Base-by-base conservation (phyloP, 805 yeast species). In the Yamadazyma philogaea region DNA sequence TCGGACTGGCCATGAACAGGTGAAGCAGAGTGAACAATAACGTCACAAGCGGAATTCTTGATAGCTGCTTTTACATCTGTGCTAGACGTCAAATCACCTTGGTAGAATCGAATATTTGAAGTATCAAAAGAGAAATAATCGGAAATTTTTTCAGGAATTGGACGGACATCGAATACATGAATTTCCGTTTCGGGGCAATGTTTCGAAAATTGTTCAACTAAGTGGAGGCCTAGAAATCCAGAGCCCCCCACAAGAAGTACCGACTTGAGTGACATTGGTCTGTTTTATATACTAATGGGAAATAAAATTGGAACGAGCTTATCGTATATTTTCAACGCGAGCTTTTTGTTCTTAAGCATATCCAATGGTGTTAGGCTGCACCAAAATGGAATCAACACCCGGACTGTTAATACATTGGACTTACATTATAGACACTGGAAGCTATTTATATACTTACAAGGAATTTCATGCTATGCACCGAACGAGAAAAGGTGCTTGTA, bases 231-330 rank as follows among this genome's bases (percentile, higher is more conserved):
- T 16, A 93, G 75, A 53, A 93, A 93, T 0, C 99, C 99, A 4
- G 96, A 70, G 7, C 99, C 99, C 38, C 99, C 99, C n/a, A 93
- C 79, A 16, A 93, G 70, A 22, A 93, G 77, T 2, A 93, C 95
- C 1, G 84, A 75, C 26, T 77, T 64, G 35, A 56, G 45, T 21
- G 36, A 11, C 43, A 43, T 43, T 18, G 11, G 16, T 28, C 6
- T n/a, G 7, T 22, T n/a, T 6, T 33, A 27, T 8, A 10, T 10
- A 17, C 20, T 21, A 34, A 21, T 3, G 38, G 8, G 6, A 17
- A 19, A 30, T 16, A 4, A 30, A n/a, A 30, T 30, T 10, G 18
- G 18, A 30, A 7, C 28, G 28, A 24, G 28, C 12, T 5, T n/a
- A 33, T 33, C 35, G 35, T 24, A 24, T 33, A 33, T 18, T 14